phyloP scores from a whole-genome alignment of 768 basidiomycete genomes.

The Lactarius deliciosus region DNA sequence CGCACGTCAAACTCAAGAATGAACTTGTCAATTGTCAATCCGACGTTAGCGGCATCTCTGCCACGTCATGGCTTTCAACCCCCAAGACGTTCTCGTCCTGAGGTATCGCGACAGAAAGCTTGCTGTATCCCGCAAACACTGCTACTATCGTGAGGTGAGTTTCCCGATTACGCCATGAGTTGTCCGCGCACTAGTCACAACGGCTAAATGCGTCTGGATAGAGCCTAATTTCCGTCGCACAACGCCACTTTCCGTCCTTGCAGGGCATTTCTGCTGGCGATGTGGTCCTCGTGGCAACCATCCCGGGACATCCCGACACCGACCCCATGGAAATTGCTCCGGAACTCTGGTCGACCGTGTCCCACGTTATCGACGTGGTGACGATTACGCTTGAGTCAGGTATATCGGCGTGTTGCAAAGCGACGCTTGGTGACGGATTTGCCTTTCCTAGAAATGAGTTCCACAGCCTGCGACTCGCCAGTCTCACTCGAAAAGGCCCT shows the following conservation, averaged over 20 bases:
- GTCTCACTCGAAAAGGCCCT: too few relatives aligned
- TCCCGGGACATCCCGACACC: not conserved
- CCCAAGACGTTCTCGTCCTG: not conserved
- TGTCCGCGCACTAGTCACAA: not conserved
- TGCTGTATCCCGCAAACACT: not conserved
- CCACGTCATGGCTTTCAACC: conserved; percentile 1
- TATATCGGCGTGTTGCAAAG: not conserved
- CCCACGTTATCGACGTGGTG: not conserved
- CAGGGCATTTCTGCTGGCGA: not conserved
- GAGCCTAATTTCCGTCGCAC: not conserved
- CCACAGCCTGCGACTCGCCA: not conserved
- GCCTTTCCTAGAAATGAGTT: not conserved
- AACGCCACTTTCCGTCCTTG: not conserved
- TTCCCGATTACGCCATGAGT: not conserved
- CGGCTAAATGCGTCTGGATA: not conserved
- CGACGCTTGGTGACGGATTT: not conserved
- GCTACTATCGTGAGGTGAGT: conserved; percentile 1
- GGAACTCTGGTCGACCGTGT: not conserved
- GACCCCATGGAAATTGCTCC: conserved; percentile 4
- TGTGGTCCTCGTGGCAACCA: conserved; percentile 1
- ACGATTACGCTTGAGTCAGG: conserved; percentile 11
- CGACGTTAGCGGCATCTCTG: not conserved
- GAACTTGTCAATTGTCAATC: too few relatives aligned
- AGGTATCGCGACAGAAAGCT: conserved; percentile 7
- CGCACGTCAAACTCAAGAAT: too few relatives aligned